Conservation (phyloP, 495 filamentous ascomycete genomes). For the Xylaria telfairii region DNA sequence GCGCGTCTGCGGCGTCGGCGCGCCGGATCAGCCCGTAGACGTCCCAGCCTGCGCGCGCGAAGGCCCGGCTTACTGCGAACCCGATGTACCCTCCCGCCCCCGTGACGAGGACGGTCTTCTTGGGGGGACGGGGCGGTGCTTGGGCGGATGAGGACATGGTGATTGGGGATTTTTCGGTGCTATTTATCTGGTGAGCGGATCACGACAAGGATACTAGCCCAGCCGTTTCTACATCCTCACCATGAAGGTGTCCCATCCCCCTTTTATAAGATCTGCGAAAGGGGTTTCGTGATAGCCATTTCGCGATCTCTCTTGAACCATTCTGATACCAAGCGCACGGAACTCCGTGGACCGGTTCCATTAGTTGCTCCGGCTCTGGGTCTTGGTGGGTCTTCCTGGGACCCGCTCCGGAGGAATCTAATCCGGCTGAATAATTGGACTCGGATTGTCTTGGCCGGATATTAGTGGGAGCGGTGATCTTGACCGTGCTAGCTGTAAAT, state of each 20-base stretch:
- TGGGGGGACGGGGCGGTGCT: conserved; percentile 11
- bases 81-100: conserved; percentile 54
- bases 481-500: not conserved
- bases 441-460: not conserved
- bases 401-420: not conserved
- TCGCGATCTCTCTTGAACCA: too few relatives aligned
- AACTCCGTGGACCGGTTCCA: not conserved
- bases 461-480: not conserved
- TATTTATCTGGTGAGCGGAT: not conserved
- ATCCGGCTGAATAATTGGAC: conserved; percentile 3
- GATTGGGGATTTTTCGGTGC: not conserved
- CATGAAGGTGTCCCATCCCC: not conserved
- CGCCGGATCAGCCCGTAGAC: conserved; percentile 47
- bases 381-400: not conserved
- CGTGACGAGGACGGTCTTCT: conserved; percentile 45
- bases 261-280: conserved; percentile 1
- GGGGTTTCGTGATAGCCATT: not conserved
- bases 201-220: not conserved
- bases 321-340: not conserved
- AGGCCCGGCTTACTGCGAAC: conserved; percentile 48
- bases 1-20: conserved; percentile 25
- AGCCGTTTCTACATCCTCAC: not conserved
- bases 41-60: conserved; percentile 47
- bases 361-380: conserved; percentile 7
- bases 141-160: conserved; percentile 6